These are phyloP conservation scores for Solanum aculeatissimum DNA, from an alignment of 305 asterid species.

Conservation along the genomic window DNA sequence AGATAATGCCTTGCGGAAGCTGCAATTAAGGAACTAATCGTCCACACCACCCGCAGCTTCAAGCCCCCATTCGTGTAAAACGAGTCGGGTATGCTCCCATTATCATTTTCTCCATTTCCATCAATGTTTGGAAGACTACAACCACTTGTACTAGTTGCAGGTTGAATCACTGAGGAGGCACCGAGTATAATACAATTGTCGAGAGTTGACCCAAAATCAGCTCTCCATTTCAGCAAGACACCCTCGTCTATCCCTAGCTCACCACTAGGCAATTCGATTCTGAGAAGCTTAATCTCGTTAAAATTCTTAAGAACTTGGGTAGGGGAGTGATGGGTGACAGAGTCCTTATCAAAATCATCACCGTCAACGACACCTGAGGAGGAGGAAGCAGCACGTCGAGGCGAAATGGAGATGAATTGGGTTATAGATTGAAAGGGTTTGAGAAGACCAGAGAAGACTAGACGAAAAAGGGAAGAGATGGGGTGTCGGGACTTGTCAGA, in stretches of 20 bases:
- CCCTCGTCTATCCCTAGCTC: conserved; percentile 90
- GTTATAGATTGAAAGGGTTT: conserved; percentile 58
- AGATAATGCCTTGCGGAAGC: conserved; percentile 94
- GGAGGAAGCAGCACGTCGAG: conserved; percentile 9
- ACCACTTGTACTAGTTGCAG: neutral
- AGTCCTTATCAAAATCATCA: conserved; percentile 40
- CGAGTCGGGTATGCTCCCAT: conserved; percentile 84
- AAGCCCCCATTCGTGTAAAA: conserved; percentile 88
- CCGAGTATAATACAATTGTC: conserved; percentile 83
- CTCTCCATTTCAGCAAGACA: conserved; percentile 79
- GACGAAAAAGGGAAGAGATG: conserved; percentile 37
- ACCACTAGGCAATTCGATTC: conserved; percentile 76
- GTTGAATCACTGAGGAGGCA: conserved; percentile 49
- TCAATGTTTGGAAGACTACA: neutral
- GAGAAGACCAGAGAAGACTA: conserved; percentile 39
- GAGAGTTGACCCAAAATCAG: conserved; percentile 83
- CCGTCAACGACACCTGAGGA: neutral
- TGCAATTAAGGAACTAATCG: conserved; percentile 87
- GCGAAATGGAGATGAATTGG: conserved; percentile 41
- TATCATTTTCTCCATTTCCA: conserved; percentile 39
- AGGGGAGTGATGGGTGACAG: conserved; percentile 89
- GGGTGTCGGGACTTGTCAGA: conserved; percentile 32
- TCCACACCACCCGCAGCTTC: conserved; percentile 92
- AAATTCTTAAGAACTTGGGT: conserved; percentile 78
- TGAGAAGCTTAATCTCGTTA: conserved; percentile 58